Conservation (phyloP, 148 eudicot genomes). For the Arctostaphylos glauca region DNA sequence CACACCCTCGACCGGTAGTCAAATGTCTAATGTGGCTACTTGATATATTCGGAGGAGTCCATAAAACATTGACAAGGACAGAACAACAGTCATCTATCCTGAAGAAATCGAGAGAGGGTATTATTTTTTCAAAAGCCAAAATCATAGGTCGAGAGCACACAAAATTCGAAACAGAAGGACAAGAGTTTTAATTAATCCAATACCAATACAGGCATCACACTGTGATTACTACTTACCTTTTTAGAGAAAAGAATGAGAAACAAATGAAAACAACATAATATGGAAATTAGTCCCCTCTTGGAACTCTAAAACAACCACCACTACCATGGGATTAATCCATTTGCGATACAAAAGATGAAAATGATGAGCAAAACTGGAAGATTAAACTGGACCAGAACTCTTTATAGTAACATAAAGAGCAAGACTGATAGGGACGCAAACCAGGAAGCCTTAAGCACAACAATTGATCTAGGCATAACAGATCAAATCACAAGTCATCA, state of each 20-base stretch:
- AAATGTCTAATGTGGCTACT: not conserved
- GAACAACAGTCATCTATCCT: not conserved
- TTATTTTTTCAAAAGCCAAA: not conserved
- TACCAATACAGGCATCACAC: not conserved
- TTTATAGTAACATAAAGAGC: not conserved
- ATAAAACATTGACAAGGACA: not conserved
- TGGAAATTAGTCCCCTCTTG: not conserved
- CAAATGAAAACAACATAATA: not conserved
- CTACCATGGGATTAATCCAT: not conserved
- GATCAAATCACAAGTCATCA: not conserved
- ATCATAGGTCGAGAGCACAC: not conserved
- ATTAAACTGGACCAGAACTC: not conserved
- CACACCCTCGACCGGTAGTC: not conserved
- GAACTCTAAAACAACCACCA: not conserved
- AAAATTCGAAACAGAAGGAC: not conserved
- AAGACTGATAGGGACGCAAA: not conserved
- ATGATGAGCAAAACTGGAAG: not conserved
- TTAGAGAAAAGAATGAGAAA: not conserved
- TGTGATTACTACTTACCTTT: not conserved
- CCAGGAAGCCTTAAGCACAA: constrained; percentile 1
- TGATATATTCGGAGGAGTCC: not conserved
- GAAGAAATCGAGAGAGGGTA: not conserved
- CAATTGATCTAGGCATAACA: not conserved
- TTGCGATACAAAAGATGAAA: not conserved
- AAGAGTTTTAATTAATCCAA: not conserved